Evolutionary conservation across 2,329 filamentous ascomycete species (phyloP).

Genomic region (Calonectria hongkongensis): DNA sequence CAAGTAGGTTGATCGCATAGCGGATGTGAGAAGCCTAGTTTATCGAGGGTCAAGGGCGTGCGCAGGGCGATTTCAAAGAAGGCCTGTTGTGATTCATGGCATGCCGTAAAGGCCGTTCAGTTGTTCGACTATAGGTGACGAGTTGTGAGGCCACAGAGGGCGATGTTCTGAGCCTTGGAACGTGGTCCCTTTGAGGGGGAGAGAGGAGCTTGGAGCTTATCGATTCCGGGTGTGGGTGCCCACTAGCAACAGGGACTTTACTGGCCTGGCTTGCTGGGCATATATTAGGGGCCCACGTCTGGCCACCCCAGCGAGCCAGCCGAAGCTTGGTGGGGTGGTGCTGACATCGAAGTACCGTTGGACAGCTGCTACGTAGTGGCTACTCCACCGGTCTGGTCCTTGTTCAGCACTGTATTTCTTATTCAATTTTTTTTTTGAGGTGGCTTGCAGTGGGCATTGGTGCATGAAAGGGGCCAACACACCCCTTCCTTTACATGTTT

Average conservation of each 20-base stretch:
- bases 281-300: slow-evolving; percentile 23
- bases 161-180: slow-evolving; percentile 39
- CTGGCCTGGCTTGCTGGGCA: slow-evolving; percentile 19
- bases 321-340: slow-evolving; percentile 1
- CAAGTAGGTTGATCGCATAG: slow-evolving; percentile 47
- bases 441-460: slow-evolving; percentile 9
- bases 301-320: neutral
- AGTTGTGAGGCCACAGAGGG: slow-evolving; percentile 35
- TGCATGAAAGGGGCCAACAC: slow-evolving; percentile 23
- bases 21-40: slow-evolving; percentile 35
- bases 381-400: neutral
- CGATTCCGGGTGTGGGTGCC: slow-evolving; percentile 42
- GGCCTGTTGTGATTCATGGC: slow-evolving; percentile 45
- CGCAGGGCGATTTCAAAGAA: slow-evolving; percentile 38
- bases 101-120: slow-evolving; percentile 26
- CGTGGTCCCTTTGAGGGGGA: slow-evolving; percentile 37
- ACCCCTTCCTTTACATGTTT: slow-evolving; percentile 7
- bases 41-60: slow-evolving; percentile 39
- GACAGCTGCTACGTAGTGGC: neutral
- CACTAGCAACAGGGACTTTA: slow-evolving; percentile 18
- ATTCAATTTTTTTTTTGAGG: neutral
- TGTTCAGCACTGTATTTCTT: slow-evolving; percentile 8
- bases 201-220: slow-evolving; percentile 48
- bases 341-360: slow-evolving; percentile 2
- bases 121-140: slow-evolving; percentile 40